These are phyloP conservation scores for Plasmodium malariae DNA, from an alignment of 169 alveolate species.

Conservation along the genomic window DNA sequence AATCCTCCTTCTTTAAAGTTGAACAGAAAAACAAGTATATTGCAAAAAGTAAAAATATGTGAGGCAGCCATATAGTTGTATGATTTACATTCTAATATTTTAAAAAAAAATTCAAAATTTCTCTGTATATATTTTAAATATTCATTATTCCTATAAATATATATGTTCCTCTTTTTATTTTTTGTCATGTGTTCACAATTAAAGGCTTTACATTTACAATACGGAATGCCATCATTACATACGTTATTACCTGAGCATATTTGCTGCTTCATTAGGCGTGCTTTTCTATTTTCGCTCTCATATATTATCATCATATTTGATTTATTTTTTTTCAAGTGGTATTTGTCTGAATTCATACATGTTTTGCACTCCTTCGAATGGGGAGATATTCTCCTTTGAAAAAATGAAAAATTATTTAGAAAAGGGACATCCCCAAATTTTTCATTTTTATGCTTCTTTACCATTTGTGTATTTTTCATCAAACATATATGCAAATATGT, in stretches of 20 bases:
- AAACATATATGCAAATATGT: constrained; percentile 20
- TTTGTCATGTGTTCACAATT: not conserved
- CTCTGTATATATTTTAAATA: constrained; percentile 21
- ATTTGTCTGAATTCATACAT: too few relatives aligned
- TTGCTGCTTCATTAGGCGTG: not conserved
- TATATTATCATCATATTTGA: too few relatives aligned
- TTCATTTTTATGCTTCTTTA: not conserved
- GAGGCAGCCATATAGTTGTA: constrained; percentile 70
- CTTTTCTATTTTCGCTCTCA: not conserved
- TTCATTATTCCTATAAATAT: not conserved
- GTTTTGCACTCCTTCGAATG: too few relatives aligned
- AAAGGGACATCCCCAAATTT: too few relatives aligned
- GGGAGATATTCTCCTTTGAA: too few relatives aligned
- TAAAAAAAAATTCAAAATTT: constrained; percentile 22
- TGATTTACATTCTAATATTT: constrained; percentile 43
- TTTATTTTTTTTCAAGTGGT: too few relatives aligned
- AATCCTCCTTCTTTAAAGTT: too few relatives aligned
- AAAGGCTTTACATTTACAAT: not conserved
- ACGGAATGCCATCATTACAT: not conserved
- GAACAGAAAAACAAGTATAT: constrained; percentile 11
- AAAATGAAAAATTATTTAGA: too few relatives aligned
- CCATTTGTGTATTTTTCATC: not conserved
- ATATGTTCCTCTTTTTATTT: not conserved
- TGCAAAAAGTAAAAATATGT: constrained; percentile 24
- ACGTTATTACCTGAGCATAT: not conserved